Conservation (phyloP, 2,329 filamentous ascomycete species). For the Polychaeton citri region DNA sequence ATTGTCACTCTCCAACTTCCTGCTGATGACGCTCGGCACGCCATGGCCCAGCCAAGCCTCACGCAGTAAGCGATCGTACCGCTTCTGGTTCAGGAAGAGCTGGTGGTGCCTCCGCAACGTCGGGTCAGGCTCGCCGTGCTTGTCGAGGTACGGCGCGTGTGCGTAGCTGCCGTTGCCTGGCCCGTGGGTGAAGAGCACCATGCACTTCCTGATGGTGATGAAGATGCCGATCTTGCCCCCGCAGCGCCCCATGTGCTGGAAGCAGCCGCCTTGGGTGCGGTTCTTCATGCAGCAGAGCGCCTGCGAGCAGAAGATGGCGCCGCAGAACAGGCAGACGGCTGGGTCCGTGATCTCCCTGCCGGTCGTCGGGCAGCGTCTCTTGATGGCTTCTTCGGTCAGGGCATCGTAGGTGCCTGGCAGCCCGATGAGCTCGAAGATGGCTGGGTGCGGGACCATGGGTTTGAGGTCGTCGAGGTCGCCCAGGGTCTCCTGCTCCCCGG, state of each 20-base stretch:
- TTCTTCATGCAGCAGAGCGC: slow-evolving; percentile 75
- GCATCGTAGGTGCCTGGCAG: slow-evolving; percentile 85
- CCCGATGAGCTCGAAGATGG: slow-evolving; percentile 87
- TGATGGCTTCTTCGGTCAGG: slow-evolving; percentile 82
- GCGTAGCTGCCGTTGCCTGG: slow-evolving; percentile 70
- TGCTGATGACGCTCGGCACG: slow-evolving; percentile 75
- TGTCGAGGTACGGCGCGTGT: slow-evolving; percentile 84
- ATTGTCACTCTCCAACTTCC: slow-evolving; percentile 85
- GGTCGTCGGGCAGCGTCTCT: slow-evolving; percentile 70
- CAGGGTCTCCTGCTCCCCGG: slow-evolving; percentile 11
- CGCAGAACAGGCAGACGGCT: slow-evolving; percentile 85
- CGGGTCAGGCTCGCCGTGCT: slow-evolving; percentile 90
- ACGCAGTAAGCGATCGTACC: slow-evolving; percentile 79
- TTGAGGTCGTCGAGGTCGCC: slow-evolving; percentile 15
- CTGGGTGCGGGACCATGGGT: slow-evolving; percentile 56
- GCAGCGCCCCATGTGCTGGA: slow-evolving; percentile 83
- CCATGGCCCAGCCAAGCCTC: slow-evolving; percentile 78
- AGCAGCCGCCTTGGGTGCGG: slow-evolving; percentile 59
- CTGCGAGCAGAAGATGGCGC: slow-evolving; percentile 93
- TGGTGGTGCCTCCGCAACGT: slow-evolving; percentile 74
- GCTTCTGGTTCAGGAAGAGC: slow-evolving; percentile 81
- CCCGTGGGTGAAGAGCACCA: slow-evolving; percentile 71
- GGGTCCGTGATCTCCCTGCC: slow-evolving; percentile 87
- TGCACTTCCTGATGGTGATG: slow-evolving; percentile 94
- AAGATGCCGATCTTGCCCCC: slow-evolving; percentile 84